Conservation (phyloP, 2,329 filamentous ascomycete genomes). For the Cordyceps cateniannulata region DNA sequence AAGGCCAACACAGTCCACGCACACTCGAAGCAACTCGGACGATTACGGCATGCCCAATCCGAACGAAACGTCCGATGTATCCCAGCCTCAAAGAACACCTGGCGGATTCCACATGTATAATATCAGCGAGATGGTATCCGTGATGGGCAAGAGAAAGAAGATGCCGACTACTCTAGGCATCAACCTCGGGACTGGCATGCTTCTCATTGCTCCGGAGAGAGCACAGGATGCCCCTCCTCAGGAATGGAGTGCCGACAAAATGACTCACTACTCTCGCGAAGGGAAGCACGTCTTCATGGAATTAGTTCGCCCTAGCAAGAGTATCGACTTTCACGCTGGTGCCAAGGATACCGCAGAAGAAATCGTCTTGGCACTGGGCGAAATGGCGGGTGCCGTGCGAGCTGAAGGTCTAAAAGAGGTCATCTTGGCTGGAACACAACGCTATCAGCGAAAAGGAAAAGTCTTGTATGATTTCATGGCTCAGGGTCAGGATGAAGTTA, state of each 20-base stretch:
- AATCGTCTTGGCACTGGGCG: slow-evolving; percentile 81
- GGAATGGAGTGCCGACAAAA: slow-evolving; percentile 90
- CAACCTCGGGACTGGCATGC: slow-evolving; percentile 79
- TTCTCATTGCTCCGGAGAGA: slow-evolving; percentile 86
- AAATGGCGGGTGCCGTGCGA: slow-evolving; percentile 77
- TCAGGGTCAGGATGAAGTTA: slow-evolving; percentile 93
- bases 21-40: slow-evolving; percentile 18
- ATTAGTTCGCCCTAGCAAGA: slow-evolving; percentile 85
- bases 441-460: slow-evolving; percentile 70
- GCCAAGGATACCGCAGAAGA: slow-evolving; percentile 95
- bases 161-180: slow-evolving; percentile 97
- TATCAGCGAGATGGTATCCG: slow-evolving; percentile 94
- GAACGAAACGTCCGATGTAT: slow-evolving; percentile 24
- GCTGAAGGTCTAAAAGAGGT: slow-evolving; percentile 83
- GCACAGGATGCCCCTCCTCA: slow-evolving; percentile 75
- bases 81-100: slow-evolving; percentile 51
- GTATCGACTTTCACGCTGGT: slow-evolving; percentile 92
- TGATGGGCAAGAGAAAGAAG: slow-evolving; percentile 95
- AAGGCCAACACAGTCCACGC: slow-evolving; percentile 16
- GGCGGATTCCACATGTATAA: slow-evolving; percentile 93
- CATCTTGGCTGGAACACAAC: slow-evolving; percentile 68
- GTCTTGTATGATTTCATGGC: slow-evolving; percentile 96
- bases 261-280: slow-evolving; percentile 97
- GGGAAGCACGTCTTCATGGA: slow-evolving; percentile 98
- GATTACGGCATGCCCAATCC: slow-evolving; percentile 29